These are phyloP conservation scores for Fusarium staphyleae DNA, from an alignment of 2,329 filamentous ascomycete genomes.

Conservation along the genomic window DNA sequence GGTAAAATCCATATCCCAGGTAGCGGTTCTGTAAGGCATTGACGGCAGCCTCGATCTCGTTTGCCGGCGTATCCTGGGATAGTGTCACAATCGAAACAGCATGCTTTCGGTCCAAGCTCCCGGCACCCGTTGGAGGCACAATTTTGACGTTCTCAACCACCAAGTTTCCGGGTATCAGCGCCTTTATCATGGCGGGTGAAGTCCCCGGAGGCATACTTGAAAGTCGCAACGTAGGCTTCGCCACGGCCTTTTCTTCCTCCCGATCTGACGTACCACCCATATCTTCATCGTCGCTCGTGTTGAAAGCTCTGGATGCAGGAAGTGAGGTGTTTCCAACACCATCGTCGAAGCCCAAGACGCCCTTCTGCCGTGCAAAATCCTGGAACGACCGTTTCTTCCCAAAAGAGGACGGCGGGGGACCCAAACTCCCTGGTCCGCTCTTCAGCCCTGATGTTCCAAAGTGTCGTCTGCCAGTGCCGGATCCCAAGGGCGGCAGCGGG, in stretches of 20 bases:
- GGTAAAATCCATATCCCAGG: constrained; percentile 82
- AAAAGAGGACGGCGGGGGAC: constrained; percentile 58
- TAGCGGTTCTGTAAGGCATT: constrained; percentile 83
- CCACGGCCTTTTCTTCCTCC: constrained; percentile 64
- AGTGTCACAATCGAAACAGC: constrained; percentile 82
- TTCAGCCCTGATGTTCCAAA: constrained; percentile 64
- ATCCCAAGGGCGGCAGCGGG: constrained; percentile 33
- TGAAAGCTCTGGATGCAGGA: constrained; percentile 73
- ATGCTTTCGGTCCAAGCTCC: constrained; percentile 70
- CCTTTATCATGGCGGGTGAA: constrained; percentile 66
- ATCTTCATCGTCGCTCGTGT: constrained; percentile 69
- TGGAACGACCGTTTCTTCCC: constrained; percentile 62
- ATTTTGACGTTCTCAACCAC: constrained; percentile 78
- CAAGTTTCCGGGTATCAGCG: constrained; percentile 65
- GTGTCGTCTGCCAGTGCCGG: constrained; percentile 63
- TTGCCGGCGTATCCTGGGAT: constrained; percentile 79
- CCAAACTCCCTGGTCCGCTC: constrained; percentile 69
- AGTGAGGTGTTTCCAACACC: constrained; percentile 51
- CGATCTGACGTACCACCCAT: constrained; percentile 51
- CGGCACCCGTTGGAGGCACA: constrained; percentile 60
- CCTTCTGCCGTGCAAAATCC: constrained; percentile 48
- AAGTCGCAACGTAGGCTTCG: constrained; percentile 69
- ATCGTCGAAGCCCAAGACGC: constrained; percentile 49
- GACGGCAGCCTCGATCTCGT: constrained; percentile 82
- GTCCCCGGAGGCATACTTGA: constrained; percentile 67